These are phyloP conservation scores for Sonneratia caseolaris DNA, from an alignment of 345 rosid genomes.

Conservation along the genomic window DNA sequence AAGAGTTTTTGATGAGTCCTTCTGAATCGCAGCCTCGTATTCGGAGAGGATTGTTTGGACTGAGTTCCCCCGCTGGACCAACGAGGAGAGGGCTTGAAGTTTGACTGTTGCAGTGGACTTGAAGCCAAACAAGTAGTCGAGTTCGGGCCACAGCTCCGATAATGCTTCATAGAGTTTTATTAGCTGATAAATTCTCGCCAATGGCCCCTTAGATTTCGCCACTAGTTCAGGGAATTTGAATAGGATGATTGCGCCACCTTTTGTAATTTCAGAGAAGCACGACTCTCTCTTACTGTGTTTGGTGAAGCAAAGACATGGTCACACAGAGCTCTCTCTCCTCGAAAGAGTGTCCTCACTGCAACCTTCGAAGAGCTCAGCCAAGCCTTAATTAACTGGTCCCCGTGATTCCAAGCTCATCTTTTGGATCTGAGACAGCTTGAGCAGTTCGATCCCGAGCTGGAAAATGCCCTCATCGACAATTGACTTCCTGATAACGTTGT, in stretches of 20 bases:
- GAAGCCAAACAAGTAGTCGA: conserved; percentile 17
- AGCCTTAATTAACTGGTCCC: conserved; percentile 15
- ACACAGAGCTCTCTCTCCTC: conserved; percentile 23
- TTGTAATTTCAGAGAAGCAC: conserved; percentile 29
- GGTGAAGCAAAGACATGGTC: conserved; percentile 28
- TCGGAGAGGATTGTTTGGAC: conserved; percentile 9
- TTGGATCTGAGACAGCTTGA: conserved; percentile 17
- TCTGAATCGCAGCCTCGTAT: conserved; percentile 15
- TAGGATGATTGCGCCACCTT: conserved; percentile 20
- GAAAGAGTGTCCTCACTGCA: conserved; percentile 17
- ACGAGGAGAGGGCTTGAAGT: conserved; percentile 15
- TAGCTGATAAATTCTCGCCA: conserved; percentile 16
- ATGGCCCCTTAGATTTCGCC: conserved; percentile 19
- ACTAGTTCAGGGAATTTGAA: conserved; percentile 25
- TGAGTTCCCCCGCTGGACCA: conserved; percentile 15
- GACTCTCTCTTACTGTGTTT: conserved; percentile 20
- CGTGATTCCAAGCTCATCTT: conserved; percentile 18
- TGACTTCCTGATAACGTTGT: conserved; percentile 26
- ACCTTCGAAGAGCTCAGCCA: conserved; percentile 26
- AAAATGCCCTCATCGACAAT: conserved; percentile 27
- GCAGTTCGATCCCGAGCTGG: conserved; percentile 20
- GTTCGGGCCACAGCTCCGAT: conserved; percentile 18
- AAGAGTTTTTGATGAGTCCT: conserved; percentile 12
- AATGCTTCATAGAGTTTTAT: conserved; percentile 21
- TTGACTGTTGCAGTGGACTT: conserved; percentile 18